These are phyloP conservation scores for Leptographium flavum DNA, from an alignment of 2,329 filamentous ascomycete genomes.

Conservation along the genomic window DNA sequence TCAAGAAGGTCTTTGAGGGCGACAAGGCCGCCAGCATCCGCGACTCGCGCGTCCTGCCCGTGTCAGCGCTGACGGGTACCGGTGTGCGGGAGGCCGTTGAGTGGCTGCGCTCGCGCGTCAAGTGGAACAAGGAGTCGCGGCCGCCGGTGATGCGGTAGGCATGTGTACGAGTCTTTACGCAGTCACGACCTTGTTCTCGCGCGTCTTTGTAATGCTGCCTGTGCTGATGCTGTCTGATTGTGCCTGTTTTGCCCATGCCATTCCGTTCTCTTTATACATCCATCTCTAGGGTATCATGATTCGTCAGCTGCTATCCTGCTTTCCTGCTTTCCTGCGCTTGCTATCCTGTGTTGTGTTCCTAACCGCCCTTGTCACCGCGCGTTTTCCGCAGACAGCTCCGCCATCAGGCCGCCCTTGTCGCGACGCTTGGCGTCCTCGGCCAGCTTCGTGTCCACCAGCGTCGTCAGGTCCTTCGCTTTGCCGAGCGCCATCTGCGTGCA, in stretches of 20 bases:
- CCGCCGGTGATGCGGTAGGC: constrained; percentile 82
- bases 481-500: constrained; percentile 61
- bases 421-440: constrained; percentile 65
- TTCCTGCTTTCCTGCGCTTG: neutral
- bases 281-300: too few species aligned
- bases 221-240: too few species aligned
- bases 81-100: constrained; percentile 94
- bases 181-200: neutral
- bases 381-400: constrained; percentile 72
- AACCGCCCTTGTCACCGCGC: constrained; percentile 38
- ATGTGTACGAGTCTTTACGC: neutral
- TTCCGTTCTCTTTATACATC: too few species aligned
- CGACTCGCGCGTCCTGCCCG: constrained; percentile 80
- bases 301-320: neutral
- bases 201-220: neutral
- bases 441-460: constrained; percentile 57
- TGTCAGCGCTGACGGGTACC: constrained; percentile 76
- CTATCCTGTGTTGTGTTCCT: neutral
- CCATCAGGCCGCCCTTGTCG: constrained; percentile 65
- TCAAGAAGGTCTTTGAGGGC: constrained; percentile 90
- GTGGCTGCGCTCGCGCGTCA: constrained; percentile 82
- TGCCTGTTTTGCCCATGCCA: too few species aligned
- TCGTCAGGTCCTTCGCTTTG: constrained; percentile 70
- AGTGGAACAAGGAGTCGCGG: constrained; percentile 90
- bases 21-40: constrained; percentile 75